Conservation (phyloP, 768 basidiomycete species). For the Asterophora lycoperdoides region DNA sequence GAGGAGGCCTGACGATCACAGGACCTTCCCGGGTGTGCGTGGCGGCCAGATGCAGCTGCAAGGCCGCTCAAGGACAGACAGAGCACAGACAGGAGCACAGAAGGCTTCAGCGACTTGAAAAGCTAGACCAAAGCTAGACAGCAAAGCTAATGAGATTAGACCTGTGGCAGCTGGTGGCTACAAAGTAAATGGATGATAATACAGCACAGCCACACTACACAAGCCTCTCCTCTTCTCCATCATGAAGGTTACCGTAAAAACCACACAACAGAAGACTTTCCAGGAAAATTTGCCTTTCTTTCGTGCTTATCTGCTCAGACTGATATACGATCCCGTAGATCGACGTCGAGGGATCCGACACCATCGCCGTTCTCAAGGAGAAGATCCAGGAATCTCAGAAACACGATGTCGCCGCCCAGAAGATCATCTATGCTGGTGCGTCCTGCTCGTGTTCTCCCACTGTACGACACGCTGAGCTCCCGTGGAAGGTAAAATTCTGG, state of each 20-base stretch:
- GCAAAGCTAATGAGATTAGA: no score
- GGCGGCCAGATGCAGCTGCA: not conserved
- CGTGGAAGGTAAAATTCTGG: conserved; percentile 77
- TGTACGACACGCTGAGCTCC: not conserved
- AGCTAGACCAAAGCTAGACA: not conserved
- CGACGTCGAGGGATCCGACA: conserved; percentile 73
- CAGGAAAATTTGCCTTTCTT: conserved; percentile 40
- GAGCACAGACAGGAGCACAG: not conserved
- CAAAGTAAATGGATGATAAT: not conserved
- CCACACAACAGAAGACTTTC: conserved; percentile 90
- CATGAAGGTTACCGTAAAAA: conserved; percentile 96
- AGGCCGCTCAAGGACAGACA: not conserved
- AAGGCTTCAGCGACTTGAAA: not conserved
- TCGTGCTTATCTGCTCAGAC: not conserved
- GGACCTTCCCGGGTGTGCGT: conserved; percentile 5
- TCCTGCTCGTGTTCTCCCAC: not conserved
- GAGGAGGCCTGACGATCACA: conserved; percentile 6
- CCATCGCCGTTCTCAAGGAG: conserved; percentile 73
- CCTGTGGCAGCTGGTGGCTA: not conserved
- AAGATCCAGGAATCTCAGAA: conserved; percentile 79
- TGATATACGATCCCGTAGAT: conserved; percentile 38
- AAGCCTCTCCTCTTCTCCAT: conserved; percentile 21
- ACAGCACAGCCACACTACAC: conserved; percentile 18
- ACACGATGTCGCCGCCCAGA: conserved; percentile 72
- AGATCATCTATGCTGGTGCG: conserved; percentile 92